Evolutionary conservation across 495 filamentous ascomycete genomes (phyloP).

Genomic region (Tuber melanosporum): DNA sequence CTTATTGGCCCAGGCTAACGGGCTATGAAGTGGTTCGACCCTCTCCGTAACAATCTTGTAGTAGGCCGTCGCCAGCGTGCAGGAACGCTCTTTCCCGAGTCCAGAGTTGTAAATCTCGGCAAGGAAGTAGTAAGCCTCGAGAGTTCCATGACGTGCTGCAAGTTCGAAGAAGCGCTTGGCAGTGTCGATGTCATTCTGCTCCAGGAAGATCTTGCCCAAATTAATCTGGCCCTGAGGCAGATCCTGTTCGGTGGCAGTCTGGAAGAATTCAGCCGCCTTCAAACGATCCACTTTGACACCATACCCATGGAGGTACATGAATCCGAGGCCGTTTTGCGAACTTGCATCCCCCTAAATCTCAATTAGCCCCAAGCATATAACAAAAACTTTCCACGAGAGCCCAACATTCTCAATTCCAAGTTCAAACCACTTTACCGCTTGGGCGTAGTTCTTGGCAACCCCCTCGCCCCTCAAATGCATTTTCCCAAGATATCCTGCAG

Average conservation of each 20-base stretch:
- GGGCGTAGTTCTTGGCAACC: conserved; percentile 67
- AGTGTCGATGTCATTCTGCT: conserved; percentile 68
- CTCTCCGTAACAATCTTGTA: conserved; percentile 95
- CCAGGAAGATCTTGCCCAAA: conserved; percentile 78
- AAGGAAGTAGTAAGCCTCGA: conserved; percentile 93
- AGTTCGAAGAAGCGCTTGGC: conserved; percentile 86
- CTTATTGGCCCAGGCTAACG: conserved; percentile 76
- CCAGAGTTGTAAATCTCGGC: conserved; percentile 82
- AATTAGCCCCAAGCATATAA: neutral
- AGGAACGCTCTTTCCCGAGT: conserved; percentile 71
- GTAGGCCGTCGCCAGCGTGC: conserved; percentile 71
- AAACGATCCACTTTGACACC: conserved; percentile 67
- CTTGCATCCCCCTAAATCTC: conserved; percentile 60
- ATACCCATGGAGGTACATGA: conserved; percentile 82
- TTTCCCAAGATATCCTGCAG: conserved; percentile 81
- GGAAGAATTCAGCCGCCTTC: conserved; percentile 73
- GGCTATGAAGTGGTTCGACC: conserved; percentile 74
- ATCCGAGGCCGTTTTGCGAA: conserved; percentile 76
- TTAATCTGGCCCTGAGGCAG: conserved; percentile 74
- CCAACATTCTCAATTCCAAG: conserved; percentile 59
- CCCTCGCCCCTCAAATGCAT: conserved; percentile 95
- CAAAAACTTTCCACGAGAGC: neutral
- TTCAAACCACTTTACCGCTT: conserved; percentile 78
- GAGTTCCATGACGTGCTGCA: conserved; percentile 78
- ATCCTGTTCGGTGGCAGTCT: conserved; percentile 76